Percentiles rank a stretch among this genome's conserved stretches.
Conservation (phyloP, 208 protist species). For the Dictyostelium gargantuum region DNA sequence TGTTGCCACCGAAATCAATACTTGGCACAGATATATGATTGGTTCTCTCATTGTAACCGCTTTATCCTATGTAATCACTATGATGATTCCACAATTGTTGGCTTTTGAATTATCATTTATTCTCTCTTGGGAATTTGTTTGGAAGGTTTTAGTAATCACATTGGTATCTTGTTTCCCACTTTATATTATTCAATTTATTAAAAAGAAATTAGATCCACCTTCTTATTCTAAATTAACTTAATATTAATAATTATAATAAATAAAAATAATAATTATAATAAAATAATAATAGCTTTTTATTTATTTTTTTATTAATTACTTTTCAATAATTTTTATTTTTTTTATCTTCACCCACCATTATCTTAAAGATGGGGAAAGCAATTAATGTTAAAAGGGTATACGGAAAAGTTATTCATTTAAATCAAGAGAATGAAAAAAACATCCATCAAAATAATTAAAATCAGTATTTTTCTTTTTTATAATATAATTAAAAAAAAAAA, state of each 20-base stretch:
- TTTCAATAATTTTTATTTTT: no score
- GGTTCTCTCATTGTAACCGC: constrained; percentile 90
- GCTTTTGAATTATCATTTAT: constrained; percentile 93
- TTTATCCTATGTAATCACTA: constrained; percentile 91
- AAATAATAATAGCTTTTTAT: no score
- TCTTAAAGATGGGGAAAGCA: no score
- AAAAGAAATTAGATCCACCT: constrained; percentile 80
- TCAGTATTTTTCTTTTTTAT: no score
- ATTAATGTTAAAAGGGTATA: no score
- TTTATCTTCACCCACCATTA: no score
- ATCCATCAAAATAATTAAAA: no score
- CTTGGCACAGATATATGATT: constrained; percentile 89
- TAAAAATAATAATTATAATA: neutral
- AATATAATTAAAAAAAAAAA: no score
- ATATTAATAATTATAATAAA: neutral
- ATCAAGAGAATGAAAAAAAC: no score
- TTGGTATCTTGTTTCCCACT: constrained; percentile 85
- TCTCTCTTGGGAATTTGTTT: constrained; percentile 91
- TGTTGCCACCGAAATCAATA: constrained; percentile 93
- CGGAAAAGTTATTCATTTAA: no score
- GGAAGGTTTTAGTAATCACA: constrained; percentile 89
- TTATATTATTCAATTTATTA: constrained; percentile 80
- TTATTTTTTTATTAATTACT: no score
- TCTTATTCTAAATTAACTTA: constrained; percentile 82
- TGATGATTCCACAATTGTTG: constrained; percentile 89